A percentile compares a stretch with the other conserved stretches of the same genome.
phyloP scores from a whole-genome alignment of 257 asterid species.

The Plectranthus barbatus region DNA sequence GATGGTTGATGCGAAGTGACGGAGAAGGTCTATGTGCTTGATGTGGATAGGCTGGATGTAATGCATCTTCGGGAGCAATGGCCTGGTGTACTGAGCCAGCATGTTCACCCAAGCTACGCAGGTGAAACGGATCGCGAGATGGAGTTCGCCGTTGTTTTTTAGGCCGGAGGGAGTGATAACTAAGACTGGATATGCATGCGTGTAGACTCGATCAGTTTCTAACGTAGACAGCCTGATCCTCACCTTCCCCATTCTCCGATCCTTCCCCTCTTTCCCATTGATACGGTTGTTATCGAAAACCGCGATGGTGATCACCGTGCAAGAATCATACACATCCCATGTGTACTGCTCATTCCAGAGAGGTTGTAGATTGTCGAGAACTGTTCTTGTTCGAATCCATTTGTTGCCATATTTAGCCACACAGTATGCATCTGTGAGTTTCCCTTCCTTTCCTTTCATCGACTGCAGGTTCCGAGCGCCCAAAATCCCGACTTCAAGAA shows the following conservation, averaged over 20 bases:
- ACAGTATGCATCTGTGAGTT: slow-evolving; percentile 63
- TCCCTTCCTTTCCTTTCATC: slow-evolving; percentile 77
- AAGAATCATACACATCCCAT: slow-evolving; percentile 90
- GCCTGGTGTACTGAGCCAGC: slow-evolving; percentile 77
- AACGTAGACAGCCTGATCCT: too few relatives aligned
- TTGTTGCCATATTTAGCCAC: too few relatives aligned
- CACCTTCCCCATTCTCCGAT: slow-evolving; percentile 83
- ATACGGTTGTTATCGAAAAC: slow-evolving; percentile 79
- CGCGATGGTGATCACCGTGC: slow-evolving; percentile 75
- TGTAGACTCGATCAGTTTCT: too few relatives aligned
- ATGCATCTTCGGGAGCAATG: slow-evolving; percentile 90
- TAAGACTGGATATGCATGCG: slow-evolving; percentile 69
- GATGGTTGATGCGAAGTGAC: slow-evolving; percentile 68
- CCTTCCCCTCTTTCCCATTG: slow-evolving; percentile 57
- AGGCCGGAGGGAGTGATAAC: slow-evolving; percentile 70
- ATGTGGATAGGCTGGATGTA: slow-evolving; percentile 71
- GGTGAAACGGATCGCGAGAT: slow-evolving; percentile 76
- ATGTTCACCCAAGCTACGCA: slow-evolving; percentile 83
- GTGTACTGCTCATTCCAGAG: slow-evolving; percentile 96
- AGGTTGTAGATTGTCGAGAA: slow-evolving; percentile 62
- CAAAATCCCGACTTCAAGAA: slow-evolving; percentile 81
- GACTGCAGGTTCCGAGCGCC: slow-evolving; percentile 61
- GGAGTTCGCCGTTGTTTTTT: slow-evolving; percentile 84
- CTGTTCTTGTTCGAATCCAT: slow-evolving; percentile 90
- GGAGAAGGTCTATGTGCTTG: slow-evolving; percentile 71